Percentiles rank a stretch among this genome's conserved stretches.
Evolutionary conservation across 192 early-diverging fungal species (phyloP).

Genomic region (Coemansia sp.): DNA sequence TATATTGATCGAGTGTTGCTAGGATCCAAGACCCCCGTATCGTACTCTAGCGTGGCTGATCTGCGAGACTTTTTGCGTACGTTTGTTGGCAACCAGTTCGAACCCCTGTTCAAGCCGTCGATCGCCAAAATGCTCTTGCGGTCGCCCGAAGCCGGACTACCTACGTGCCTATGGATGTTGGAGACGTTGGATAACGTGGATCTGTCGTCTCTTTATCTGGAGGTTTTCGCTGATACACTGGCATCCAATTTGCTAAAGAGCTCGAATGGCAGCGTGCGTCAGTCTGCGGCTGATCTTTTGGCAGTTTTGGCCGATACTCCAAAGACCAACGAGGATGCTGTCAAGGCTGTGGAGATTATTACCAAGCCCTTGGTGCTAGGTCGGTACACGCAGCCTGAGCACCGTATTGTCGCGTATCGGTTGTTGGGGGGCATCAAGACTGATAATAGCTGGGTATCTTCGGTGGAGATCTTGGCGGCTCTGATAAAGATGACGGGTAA

Average conservation of each 20-base stretch:
- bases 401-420: slow-evolving; percentile 66
- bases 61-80: slow-evolving; percentile 65
- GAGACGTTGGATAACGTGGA: slow-evolving; percentile 59
- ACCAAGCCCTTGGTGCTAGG: slow-evolving; percentile 55
- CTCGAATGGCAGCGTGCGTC: slow-evolving; percentile 35
- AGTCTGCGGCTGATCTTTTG: slow-evolving; percentile 34
- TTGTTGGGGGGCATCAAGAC: slow-evolving; percentile 51
- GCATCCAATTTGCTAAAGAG: slow-evolving; percentile 40
- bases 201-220: slow-evolving; percentile 62
- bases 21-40: slow-evolving; percentile 22
- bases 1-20: slow-evolving; percentile 33
- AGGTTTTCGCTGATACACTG: slow-evolving; percentile 61
- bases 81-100: slow-evolving; percentile 61
- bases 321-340: slow-evolving; percentile 20
- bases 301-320: slow-evolving; percentile 31
- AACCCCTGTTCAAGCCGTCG: slow-evolving; percentile 61
- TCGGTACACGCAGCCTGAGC: slow-evolving; percentile 67
- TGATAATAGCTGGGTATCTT: slow-evolving; percentile 38
- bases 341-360: slow-evolving; percentile 19
- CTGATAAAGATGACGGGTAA: slow-evolving; percentile 71
- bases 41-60: slow-evolving; percentile 32
- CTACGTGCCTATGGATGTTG: slow-evolving; percentile 65
- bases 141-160: slow-evolving; percentile 80
- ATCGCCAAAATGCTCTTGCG: slow-evolving; percentile 81
- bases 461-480: slow-evolving; percentile 60